A percentile compares a stretch with the other conserved stretches of the same genome.
Evolutionary conservation across 495 filamentous ascomycete genomes (phyloP).

Genomic region (Xylaria longipes): DNA sequence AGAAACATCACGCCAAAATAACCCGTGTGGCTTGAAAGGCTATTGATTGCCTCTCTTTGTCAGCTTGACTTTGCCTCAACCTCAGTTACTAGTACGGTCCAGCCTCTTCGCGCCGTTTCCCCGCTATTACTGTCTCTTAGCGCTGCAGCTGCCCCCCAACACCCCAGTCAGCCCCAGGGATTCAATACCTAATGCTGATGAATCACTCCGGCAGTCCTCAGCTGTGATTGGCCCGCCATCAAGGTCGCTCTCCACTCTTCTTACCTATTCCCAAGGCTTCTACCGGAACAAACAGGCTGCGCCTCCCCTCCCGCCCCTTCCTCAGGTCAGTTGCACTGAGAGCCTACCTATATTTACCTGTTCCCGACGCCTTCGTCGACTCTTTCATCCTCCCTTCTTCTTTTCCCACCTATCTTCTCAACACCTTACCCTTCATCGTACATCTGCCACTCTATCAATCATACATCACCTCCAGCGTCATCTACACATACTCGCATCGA

Average conservation of each 20-base stretch:
- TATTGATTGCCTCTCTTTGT: neutral
- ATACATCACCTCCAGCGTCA: conserved; percentile 13
- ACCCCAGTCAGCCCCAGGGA: conserved; percentile 1
- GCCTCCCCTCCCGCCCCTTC: conserved; percentile 34
- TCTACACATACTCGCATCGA: conserved; percentile 14
- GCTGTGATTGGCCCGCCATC: conserved; percentile 30
- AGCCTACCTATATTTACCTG: conserved; percentile 27
- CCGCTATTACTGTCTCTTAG: conserved; percentile 19
- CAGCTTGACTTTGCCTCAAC: neutral
- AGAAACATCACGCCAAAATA: neutral
- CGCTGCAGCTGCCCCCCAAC: conserved; percentile 10
- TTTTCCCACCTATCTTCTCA: conserved; percentile 13
- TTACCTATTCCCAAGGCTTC: conserved; percentile 38
- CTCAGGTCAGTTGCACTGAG: conserved; percentile 11
- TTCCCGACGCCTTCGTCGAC: neutral
- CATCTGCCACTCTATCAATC: conserved; percentile 44
- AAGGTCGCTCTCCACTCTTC: conserved; percentile 30
- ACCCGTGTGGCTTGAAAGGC: neutral
- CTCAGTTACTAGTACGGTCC: conserved; percentile 12
- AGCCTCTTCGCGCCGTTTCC: conserved; percentile 27
- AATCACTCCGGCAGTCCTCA: conserved; percentile 33
- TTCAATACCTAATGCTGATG: conserved; percentile 32
- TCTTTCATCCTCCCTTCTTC: conserved; percentile 25
- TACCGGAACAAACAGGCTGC: conserved; percentile 26
- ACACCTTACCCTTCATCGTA: conserved; percentile 22